Evolutionary conservation across 2,329 filamentous ascomycete species (phyloP).

Genomic region (Botryosphaeria agaves): DNA sequence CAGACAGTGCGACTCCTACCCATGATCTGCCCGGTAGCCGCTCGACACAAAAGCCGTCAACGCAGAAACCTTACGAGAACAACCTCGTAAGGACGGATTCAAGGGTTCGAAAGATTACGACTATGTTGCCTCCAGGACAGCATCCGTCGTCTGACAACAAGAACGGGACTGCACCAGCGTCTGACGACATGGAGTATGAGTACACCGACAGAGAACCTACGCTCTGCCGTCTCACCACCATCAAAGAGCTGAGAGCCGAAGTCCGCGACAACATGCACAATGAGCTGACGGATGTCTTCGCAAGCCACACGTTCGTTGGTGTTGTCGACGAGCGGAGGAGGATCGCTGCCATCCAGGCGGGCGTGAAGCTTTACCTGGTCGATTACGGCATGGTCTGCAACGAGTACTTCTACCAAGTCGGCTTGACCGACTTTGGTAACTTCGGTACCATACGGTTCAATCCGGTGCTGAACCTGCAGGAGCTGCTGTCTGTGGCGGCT

Average conservation of each 20-base stretch:
- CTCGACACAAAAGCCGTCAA: constrained; percentile 13
- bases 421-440: constrained; percentile 88
- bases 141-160: constrained; percentile 20
- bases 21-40: constrained; percentile 9
- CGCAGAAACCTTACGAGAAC: constrained; percentile 55
- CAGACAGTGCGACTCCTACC: constrained; percentile 7
- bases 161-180: too few species aligned
- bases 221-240: constrained; percentile 58
- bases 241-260: constrained; percentile 66
- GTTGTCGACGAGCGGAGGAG: constrained; percentile 76
- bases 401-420: constrained; percentile 92
- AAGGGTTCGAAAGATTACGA: constrained; percentile 82
- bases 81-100: constrained; percentile 83
- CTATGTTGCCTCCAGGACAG: constrained; percentile 57
- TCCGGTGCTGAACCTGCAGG: constrained; percentile 52
- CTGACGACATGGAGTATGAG: constrained; percentile 47
- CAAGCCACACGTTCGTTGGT: constrained; percentile 81
- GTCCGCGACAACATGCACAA: constrained; percentile 73
- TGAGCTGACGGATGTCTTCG: constrained; percentile 72
- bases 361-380: constrained; percentile 78
- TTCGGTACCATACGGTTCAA: constrained; percentile 72
- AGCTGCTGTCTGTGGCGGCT: constrained; percentile 56
- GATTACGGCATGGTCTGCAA: constrained; percentile 76
- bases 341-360: constrained; percentile 82
- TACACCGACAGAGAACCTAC: constrained; percentile 50